Percentiles rank a stretch among this genome's conserved stretches.
Conservation (phyloP, 2,329 filamentous ascomycete species). For the Fusarium sambucinum region DNA sequence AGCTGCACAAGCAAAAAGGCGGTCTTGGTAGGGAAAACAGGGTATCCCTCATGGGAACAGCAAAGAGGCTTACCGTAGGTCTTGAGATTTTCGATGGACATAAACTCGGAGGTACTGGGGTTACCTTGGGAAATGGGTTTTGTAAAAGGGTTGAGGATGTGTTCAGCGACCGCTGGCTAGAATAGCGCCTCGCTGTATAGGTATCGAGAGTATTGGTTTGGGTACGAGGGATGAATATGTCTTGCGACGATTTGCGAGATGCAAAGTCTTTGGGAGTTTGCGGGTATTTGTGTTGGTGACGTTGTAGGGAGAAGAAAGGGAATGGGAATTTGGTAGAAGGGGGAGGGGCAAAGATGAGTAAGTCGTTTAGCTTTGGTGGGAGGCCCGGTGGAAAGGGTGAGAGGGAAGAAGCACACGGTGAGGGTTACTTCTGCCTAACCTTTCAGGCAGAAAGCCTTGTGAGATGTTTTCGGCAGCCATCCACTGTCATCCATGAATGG, state of each 20-base stretch:
- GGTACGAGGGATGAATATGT: constrained; percentile 11
- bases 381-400: constrained; percentile 5
- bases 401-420: constrained; percentile 24
- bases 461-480: constrained; percentile 29
- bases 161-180: constrained; percentile 65
- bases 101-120: constrained; percentile 84
- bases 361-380: constrained; percentile 24
- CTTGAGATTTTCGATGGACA: constrained; percentile 99
- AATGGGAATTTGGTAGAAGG: constrained; percentile 28
- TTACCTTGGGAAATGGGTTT: constrained; percentile 67
- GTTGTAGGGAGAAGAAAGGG: constrained; percentile 39
- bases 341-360: constrained; percentile 46
- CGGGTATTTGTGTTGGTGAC: constrained; percentile 45
- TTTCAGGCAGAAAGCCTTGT: constrained; percentile 18
- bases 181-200: constrained; percentile 60
- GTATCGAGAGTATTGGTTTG: constrained; percentile 22
- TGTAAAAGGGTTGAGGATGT: constrained; percentile 52
- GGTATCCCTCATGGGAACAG: neutral
- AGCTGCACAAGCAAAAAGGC: neutral
- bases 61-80: constrained; percentile 78
- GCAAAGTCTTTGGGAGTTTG: constrained; percentile 35
- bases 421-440: constrained; percentile 10
- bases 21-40: no score
- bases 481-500: constrained; percentile 32
- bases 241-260: constrained; percentile 40